phyloP scores from a whole-genome alignment of 768 basidiomycete genomes.

The Pisolithus marmoratus region DNA sequence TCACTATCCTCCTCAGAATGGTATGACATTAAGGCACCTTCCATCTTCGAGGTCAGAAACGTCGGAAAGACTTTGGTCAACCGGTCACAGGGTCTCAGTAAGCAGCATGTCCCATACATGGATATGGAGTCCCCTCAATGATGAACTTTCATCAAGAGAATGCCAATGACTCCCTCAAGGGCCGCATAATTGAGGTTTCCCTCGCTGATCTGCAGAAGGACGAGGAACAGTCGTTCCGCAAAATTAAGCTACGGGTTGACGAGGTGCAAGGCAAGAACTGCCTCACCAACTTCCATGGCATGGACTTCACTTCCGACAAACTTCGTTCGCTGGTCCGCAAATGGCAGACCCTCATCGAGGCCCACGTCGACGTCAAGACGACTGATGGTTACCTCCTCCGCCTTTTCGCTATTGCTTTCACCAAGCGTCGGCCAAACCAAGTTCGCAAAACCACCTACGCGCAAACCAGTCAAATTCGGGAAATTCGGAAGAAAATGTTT shows the following conservation, averaged over 20 bases:
- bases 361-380: constrained; percentile 97
- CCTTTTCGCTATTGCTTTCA: constrained; percentile 98
- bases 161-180: constrained; percentile 96
- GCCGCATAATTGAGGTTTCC: constrained; percentile 93
- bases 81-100: constrained; percentile 96
- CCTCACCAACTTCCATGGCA: constrained; percentile 99
- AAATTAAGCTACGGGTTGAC: constrained; percentile 97
- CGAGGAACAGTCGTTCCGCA: constrained; percentile 98
- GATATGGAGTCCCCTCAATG: constrained; percentile 9
- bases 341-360: constrained; percentile 99
- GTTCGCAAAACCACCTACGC: constrained; percentile 99
- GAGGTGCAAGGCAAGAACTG: constrained; percentile 98
- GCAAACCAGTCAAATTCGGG: constrained; percentile 88
- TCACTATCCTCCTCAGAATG: constrained; percentile 60
- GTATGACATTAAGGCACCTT: constrained; percentile 99
- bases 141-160: constrained; percentile 59
- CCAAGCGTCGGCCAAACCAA: constrained; percentile 92
- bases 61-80: constrained; percentile 99
- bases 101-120: constrained; percentile 30
- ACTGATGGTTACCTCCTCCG: constrained; percentile 99
- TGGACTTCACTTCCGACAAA: constrained; percentile 99
- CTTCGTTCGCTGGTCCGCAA: constrained; percentile 99
- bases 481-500: constrained; percentile 99
- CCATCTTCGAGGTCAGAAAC: constrained; percentile 93
- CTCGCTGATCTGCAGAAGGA: constrained; percentile 98